Evolutionary conservation across 441 rosid genomes (phyloP).

Genomic region (Euphorbia celastroides): DNA sequence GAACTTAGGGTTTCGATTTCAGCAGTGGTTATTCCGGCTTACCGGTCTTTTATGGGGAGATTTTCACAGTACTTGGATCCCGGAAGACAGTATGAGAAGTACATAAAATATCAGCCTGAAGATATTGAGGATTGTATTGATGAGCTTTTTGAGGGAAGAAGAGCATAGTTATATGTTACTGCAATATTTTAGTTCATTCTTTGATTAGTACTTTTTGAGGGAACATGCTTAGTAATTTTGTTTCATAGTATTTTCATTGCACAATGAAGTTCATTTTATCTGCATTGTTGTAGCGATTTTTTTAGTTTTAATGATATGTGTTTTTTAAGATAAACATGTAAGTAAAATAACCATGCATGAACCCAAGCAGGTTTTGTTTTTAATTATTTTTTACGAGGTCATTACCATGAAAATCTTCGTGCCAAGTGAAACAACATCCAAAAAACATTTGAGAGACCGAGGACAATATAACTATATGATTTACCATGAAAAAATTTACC

Average conservation of each 20-base stretch:
- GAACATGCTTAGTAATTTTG: too few relatives aligned
- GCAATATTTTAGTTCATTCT: background rate
- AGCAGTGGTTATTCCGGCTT: slow-evolving; percentile 76
- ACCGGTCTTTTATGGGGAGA: slow-evolving; percentile 78
- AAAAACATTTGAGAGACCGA: too few relatives aligned
- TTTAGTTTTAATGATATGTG: too few relatives aligned
- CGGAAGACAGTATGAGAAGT: slow-evolving; percentile 88
- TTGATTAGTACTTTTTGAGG: background rate
- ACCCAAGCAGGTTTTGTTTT: too few relatives aligned
- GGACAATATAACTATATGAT: too few relatives aligned
- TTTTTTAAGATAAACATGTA: too few relatives aligned
- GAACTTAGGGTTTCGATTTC: slow-evolving; percentile 88
- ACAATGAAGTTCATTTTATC: background rate
- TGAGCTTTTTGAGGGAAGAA: slow-evolving; percentile 82
- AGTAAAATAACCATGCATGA: too few relatives aligned
- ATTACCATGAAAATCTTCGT: too few relatives aligned
- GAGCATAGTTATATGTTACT: slow-evolving; percentile 18
- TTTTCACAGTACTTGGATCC: slow-evolving; percentile 60
- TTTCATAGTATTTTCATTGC: background rate
- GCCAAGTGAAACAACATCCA: too few relatives aligned
- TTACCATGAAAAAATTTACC: too few relatives aligned
- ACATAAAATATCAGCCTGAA: slow-evolving; percentile 79
- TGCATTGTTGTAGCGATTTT: background rate
- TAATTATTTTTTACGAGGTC: too few relatives aligned
- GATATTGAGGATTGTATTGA: slow-evolving; percentile 73